Base-by-base conservation (phyloP, 768 basidiomycete species). In the Boletus pseudopeckii region DNA sequence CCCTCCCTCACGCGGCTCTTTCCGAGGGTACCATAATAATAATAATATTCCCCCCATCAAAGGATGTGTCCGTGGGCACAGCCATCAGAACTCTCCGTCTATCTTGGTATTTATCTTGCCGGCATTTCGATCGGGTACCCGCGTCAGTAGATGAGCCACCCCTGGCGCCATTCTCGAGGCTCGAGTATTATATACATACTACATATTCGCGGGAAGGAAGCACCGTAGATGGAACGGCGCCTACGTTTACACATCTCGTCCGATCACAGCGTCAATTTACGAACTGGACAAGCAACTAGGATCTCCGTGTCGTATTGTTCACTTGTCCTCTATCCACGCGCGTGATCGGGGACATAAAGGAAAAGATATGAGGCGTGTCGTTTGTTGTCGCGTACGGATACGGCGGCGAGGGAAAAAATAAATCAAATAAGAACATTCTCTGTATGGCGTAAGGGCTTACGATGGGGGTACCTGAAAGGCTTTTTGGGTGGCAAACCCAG, bases 171-270 rank as follows among this genome's bases (percentile, higher is more conserved):
- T 37, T 40, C 43, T 52, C 52, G 55, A 57, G 44, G 39, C 18
- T 42, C 42, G 42, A 28, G 26, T n/a, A 48, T 18, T 10, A 15
- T 36, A 47, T 40, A 18, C 26, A 47, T 40, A 18, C 26, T 45
- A 33, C 24, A 61, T 59, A 63, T 49, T 61, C 61, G 61, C 60
- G 61, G 60, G 61, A 61, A 49, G 47, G 49, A 38, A 17, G 6
- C 18, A 14, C 37, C 42, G 17, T 44, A 32, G 42, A 40, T n/a
- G 24, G 26, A 37, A 24, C 3, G 14, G 20, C 18, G 17, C 26
- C 10, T 22, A 32, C 24, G 3, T 39, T 50, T 14, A 24, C 24
- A 18, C 45, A 7, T 40, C 18, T 9, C 32, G 42, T 41, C 48
- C 41, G 24, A 37, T 50, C 36, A 38, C 38, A 20, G 24, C n/a